Evolutionary conservation across 2,329 filamentous ascomycete species (phyloP).

Genomic region (Diaporthe humulicola): DNA sequence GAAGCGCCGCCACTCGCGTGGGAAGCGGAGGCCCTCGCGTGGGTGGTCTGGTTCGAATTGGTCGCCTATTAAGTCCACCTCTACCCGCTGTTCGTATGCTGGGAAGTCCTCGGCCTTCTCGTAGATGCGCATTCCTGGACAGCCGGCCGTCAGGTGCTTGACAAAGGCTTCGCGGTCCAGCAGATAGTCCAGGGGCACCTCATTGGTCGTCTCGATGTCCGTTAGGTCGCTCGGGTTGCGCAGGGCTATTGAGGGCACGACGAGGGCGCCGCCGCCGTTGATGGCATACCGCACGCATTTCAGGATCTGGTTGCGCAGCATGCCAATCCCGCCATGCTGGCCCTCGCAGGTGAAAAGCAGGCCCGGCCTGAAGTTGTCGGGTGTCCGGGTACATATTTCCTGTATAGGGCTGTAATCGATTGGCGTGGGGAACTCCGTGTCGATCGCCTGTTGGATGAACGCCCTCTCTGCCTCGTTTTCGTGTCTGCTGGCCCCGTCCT

Average conservation of each 20-base stretch:
- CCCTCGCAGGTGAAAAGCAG: constrained; percentile 56
- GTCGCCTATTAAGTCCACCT: constrained; percentile 46
- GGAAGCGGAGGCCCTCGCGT: constrained; percentile 42
- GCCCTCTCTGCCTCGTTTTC: constrained; percentile 37
- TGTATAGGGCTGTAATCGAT: constrained; percentile 52
- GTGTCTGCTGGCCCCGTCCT: constrained; percentile 21
- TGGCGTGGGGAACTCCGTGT: constrained; percentile 51
- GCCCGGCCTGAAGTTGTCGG: constrained; percentile 48
- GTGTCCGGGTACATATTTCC: constrained; percentile 48
- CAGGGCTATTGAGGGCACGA: constrained; percentile 53
- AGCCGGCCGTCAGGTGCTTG: constrained; percentile 44
- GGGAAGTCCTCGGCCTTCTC: constrained; percentile 48
- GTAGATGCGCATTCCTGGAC: constrained; percentile 48
- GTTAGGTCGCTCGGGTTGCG: constrained; percentile 50
- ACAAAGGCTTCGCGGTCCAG: constrained; percentile 47
- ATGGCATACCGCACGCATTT: constrained; percentile 57
- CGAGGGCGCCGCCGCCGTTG: constrained; percentile 51
- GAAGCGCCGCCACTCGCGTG: constrained; percentile 45
- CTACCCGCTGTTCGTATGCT: constrained; percentile 41
- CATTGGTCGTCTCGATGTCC: constrained; percentile 48
- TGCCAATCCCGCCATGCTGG: constrained; percentile 54
- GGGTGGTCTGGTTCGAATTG: constrained; percentile 50
- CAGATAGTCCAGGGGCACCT: constrained; percentile 48
- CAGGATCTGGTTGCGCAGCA: constrained; percentile 56
- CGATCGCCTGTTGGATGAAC: constrained; percentile 46